Base-by-base conservation (phyloP, 805 yeast species). In the Candida silvicultrix region DNA sequence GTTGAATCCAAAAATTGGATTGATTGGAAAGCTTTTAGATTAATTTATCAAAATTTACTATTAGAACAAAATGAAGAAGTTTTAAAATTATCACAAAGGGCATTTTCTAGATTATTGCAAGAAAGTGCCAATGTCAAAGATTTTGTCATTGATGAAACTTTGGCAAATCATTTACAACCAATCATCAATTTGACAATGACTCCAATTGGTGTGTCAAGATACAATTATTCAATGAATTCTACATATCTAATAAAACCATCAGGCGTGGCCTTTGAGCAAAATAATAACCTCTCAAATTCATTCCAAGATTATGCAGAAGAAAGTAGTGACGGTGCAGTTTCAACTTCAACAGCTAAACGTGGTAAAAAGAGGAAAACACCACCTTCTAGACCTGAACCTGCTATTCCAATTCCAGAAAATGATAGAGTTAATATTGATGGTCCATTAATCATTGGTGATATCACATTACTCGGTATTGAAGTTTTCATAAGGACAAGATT, bases 191-290 rank as follows among this genome's bases (percentile, higher is more conserved):
- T 94, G 39, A 59, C 89, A 40, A 83, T 88, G 83, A 92, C 98
- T 0, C 99, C 99, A 3, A 85, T 94, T 48, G 99, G 99, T 49
- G 81, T 89, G 45, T 85, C 96, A 4, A 81, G 98, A 52, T 86
- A 84, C 61, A 86, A 83, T 55, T 94, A 88, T 63, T 78, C 80
- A 31, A 88, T 94, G 96, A 82, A 86, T 53, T 70, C 85, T 0
- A 68, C 73, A n/a, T 72, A 80, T 43, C 77, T 94, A 38, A 68
- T 92, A 59, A 79, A 86, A 52, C 96, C 97, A 1, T 85, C 95
- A 12, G 95, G 94, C 1, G 22, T 23, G n/a, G 31, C 45, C 15
- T 44, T 20, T 18, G 45, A 48, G 4, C 21, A 34, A 18, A 21
- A 34, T 1, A 41, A 36, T 40, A 41, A 1, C 41, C 43, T 3